These are phyloP conservation scores for Fusarium mangiferae DNA, from an alignment of 2,329 filamentous ascomycete species.

Conservation along the genomic window DNA sequence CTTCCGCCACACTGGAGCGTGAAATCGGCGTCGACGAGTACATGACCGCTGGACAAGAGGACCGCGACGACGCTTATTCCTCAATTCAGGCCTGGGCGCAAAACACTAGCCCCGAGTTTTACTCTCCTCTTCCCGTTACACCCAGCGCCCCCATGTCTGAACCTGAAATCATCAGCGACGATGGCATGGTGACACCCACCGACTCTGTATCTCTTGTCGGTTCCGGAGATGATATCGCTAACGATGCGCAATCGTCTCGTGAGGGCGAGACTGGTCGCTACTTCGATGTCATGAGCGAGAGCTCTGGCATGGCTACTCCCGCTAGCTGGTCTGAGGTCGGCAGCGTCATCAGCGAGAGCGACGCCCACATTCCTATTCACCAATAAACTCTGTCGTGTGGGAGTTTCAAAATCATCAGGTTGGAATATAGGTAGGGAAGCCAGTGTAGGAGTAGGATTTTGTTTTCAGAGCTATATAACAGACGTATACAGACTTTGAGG, in stretches of 20 bases:
- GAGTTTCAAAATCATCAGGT: not conserved
- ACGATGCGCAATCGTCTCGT: slow-evolving; percentile 54
- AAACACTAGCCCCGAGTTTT: slow-evolving; percentile 63
- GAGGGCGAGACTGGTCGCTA: slow-evolving; percentile 53
- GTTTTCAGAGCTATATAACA: slow-evolving; percentile 11
- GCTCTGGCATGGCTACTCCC: slow-evolving; percentile 68
- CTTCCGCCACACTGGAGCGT: slow-evolving; percentile 51
- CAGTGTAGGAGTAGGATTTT: not conserved
- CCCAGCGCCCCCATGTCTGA: slow-evolving; percentile 62
- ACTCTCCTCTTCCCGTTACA: slow-evolving; percentile 68
- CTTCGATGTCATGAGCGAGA: slow-evolving; percentile 69
- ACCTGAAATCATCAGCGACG: slow-evolving; percentile 59
- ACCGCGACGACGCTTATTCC: slow-evolving; percentile 61
- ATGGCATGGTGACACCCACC: slow-evolving; percentile 67
- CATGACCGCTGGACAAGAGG: slow-evolving; percentile 62
- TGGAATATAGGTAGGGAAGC: not conserved
- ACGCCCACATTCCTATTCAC: slow-evolving; percentile 50
- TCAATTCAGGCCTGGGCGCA: slow-evolving; percentile 75
- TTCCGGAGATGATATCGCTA: slow-evolving; percentile 59
- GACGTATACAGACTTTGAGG: not conserved
- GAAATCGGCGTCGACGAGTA: slow-evolving; percentile 57
- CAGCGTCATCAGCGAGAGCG: slow-evolving; percentile 69
- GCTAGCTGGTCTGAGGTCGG: slow-evolving; percentile 74
- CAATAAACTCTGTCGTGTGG: slow-evolving; percentile 34
- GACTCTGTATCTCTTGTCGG: slow-evolving; percentile 67